Evolutionary conservation across 2,329 filamentous ascomycete genomes (phyloP), one percentile per base, ranked within the genome.

Genomic region (Nemania sp.): DNA sequence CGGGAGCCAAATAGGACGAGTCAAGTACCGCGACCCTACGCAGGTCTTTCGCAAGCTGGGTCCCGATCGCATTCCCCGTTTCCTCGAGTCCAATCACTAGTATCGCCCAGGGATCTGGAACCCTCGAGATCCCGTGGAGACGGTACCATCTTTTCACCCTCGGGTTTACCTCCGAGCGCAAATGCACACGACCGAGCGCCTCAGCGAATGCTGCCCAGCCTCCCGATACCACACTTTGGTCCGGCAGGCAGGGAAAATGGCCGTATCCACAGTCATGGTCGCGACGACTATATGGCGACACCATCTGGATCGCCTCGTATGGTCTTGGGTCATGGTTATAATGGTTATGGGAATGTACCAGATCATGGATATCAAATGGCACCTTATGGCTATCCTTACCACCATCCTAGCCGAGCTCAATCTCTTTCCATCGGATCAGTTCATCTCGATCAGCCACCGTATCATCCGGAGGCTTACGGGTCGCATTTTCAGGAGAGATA

Each of bases 1-100:
- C n/a, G 64, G 26, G 74, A 76, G 23, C 55, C 33, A 6, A 71
- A 76, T 49, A 70, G 74, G 40, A 68, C 67, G 3, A 76, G 73
- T 57, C 76, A 75, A 36, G 69, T 80, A 12, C 79, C 80, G 23
- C 72, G 80, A 31, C 67, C 77, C 26, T 80, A 77, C 61, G 69
- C 68, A 41, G 72, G 68, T 60, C 69, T 73, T 5, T 62, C 65
- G 26, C 63, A 50, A 54, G 55, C 23, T 6, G 40, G 41, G 28
- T 49, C 61, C 46, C 67, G 68, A 24, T 70, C 71, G 12, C 66
- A 70, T 20, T 77, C 75, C 26, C 73, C 76, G 17, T 64, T 65
- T 40, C 23, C 62, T 51, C 34, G n/a, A 65, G 39, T 49, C 56
- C 40, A 62, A 63, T 44, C 59, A 63, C 28, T 57, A 66, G 14